Conservation (phyloP, 2,329 filamentous ascomycete species). For the Aspergillus chevalieri region DNA sequence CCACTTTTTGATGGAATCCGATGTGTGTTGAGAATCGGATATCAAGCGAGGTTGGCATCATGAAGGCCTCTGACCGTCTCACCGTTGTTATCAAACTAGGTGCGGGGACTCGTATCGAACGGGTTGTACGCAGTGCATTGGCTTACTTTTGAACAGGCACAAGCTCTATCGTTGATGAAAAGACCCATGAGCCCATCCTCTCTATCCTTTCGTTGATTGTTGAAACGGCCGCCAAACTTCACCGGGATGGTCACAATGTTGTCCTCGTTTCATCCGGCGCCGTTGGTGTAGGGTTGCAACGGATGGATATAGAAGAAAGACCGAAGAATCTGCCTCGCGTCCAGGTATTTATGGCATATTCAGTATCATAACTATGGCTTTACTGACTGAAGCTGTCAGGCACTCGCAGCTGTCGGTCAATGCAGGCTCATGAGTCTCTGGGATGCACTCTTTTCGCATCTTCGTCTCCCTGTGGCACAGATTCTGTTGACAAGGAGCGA, state of each 20-base stretch:
- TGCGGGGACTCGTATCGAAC: slow-evolving; percentile 19
- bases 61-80: slow-evolving; percentile 21
- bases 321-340: slow-evolving; percentile 87
- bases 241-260: slow-evolving; percentile 86
- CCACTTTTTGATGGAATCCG: neutral
- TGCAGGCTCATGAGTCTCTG: slow-evolving; percentile 91
- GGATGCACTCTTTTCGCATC: slow-evolving; percentile 84
- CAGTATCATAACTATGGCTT: neutral
- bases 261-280: slow-evolving; percentile 96
- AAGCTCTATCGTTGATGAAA: slow-evolving; percentile 97
- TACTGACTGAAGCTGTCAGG: slow-evolving; percentile 41
- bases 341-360: slow-evolving; percentile 51
- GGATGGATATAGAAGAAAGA: slow-evolving; percentile 80
- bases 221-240: slow-evolving; percentile 81
- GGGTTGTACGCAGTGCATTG: slow-evolving; percentile 2
- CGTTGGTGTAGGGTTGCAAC: slow-evolving; percentile 84
- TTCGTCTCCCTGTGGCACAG: slow-evolving; percentile 86
- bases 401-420: slow-evolving; percentile 91
- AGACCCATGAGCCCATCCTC: slow-evolving; percentile 85
- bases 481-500: slow-evolving; percentile 92
- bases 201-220: slow-evolving; percentile 89
- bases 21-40: neutral
- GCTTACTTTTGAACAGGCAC: slow-evolving; percentile 59
- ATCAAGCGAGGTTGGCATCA: slow-evolving; percentile 8
- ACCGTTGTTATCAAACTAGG: slow-evolving; percentile 38